Conservation (phyloP, 73 alveolate genomes). For the Stentor coeruleus region DNA sequence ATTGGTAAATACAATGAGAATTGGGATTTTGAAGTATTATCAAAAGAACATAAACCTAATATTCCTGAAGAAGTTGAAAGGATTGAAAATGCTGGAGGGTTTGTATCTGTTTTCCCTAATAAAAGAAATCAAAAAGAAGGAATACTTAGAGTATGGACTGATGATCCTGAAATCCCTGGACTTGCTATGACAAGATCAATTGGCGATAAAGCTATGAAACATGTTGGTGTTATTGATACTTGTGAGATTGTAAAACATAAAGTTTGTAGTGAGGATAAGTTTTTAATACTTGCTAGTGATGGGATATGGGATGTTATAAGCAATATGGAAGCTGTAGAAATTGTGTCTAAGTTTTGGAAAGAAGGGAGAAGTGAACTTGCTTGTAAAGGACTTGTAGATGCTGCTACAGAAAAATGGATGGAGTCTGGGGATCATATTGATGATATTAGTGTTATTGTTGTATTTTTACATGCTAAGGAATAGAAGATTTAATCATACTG, state of each 20-base stretch:
- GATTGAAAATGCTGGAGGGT: too few relatives aligned
- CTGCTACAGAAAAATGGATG: conserved; percentile 84
- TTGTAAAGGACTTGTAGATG: conserved; percentile 77
- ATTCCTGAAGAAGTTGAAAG: too few relatives aligned
- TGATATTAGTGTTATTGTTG: conserved; percentile 91
- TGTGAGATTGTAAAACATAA: conserved; percentile 53
- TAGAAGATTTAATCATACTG: too few relatives aligned
- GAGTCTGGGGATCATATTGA: conserved; percentile 86
- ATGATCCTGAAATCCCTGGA: conserved; percentile 91
- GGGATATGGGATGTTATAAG: conserved; percentile 98
- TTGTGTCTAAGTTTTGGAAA: too few relatives aligned
- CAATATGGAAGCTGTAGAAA: too few relatives aligned
- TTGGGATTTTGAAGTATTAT: too few relatives aligned
- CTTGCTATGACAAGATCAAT: conserved; percentile 95
- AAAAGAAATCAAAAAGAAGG: too few relatives aligned
- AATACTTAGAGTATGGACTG: conserved; percentile 95
- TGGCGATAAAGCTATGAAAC: conserved; percentile 85
- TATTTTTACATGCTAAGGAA: conserved; percentile 32
- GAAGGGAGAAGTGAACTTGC: conserved; percentile 96
- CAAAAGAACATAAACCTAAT: too few relatives aligned
- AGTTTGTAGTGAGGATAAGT: conserved; percentile 70
- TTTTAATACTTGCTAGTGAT: conserved; percentile 88
- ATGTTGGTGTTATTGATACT: conserved; percentile 51
- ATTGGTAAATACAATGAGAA: too few relatives aligned
- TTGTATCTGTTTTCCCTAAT: too few relatives aligned